phyloP scores from a whole-genome alignment of 192 early-diverging fungal genomes.

The Umbelopsis sp. region DNA sequence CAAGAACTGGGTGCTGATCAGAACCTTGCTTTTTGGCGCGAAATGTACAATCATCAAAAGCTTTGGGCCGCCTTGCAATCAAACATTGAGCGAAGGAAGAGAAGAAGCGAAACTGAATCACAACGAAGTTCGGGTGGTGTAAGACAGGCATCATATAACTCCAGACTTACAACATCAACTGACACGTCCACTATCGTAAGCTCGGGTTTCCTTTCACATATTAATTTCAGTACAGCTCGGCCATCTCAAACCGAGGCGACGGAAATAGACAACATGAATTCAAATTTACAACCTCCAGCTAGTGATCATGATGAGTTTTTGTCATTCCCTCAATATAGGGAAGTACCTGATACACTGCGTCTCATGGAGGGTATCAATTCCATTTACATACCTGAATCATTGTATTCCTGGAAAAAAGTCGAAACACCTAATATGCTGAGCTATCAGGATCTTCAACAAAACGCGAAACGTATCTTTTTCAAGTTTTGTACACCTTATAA shows the following conservation, averaged over 20 bases:
- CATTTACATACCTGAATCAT: slow-evolving; percentile 1
- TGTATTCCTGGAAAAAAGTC: neutral
- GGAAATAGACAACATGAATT: too few species aligned
- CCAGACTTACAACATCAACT: too few species aligned
- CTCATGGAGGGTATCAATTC: neutral
- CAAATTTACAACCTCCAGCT: too few species aligned
- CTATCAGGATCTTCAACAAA: slow-evolving; percentile 33
- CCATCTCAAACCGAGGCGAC: too few species aligned
- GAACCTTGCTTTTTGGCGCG: slow-evolving; percentile 47
- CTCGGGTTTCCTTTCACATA: too few species aligned
- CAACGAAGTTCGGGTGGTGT: neutral
- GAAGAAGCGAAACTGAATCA: slow-evolving; percentile 22
- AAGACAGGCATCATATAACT: neutral
- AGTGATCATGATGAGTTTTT: too few species aligned
- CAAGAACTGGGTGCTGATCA: slow-evolving; percentile 36
- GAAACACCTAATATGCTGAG: neutral
- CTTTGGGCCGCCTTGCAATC: slow-evolving; percentile 33
- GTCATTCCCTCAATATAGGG: neutral
- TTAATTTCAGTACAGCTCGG: too few species aligned
- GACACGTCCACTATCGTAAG: too few species aligned
- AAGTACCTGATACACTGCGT: neutral
- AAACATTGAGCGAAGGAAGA: slow-evolving; percentile 23
- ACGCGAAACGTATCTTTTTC: slow-evolving; percentile 36
- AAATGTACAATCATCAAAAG: slow-evolving; percentile 46
- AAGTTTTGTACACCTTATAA: slow-evolving; percentile 36